phyloP scores from a whole-genome alignment of 2,329 filamentous ascomycete species.

The Teratosphaeria destructans region DNA sequence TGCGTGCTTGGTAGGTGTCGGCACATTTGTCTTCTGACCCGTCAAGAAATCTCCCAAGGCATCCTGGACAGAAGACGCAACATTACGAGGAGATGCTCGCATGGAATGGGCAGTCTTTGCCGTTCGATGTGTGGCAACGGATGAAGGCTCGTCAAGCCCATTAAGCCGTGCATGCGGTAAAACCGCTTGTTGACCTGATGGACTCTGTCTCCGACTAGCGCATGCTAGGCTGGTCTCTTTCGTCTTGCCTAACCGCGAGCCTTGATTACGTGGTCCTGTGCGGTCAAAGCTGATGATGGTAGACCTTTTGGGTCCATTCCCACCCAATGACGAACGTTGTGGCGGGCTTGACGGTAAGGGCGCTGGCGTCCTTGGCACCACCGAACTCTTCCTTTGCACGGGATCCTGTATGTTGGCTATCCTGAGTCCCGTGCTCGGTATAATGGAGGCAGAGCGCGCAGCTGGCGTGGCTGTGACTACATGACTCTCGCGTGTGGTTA shows the following conservation, averaged over 20 bases:
- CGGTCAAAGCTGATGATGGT: slow-evolving; percentile 19
- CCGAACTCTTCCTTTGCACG: background rate
- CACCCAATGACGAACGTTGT: background rate
- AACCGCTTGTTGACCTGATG: background rate
- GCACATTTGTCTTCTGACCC: background rate
- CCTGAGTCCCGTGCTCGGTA: background rate
- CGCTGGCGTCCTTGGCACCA: slow-evolving; percentile 8
- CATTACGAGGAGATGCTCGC: slow-evolving; percentile 7
- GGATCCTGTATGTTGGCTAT: background rate
- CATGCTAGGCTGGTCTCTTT: background rate
- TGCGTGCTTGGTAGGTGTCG: background rate
- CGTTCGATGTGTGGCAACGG: slow-evolving; percentile 6
- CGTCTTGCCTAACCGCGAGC: slow-evolving; percentile 6
- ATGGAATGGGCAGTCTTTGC: background rate
- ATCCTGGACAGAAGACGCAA: slow-evolving; percentile 7
- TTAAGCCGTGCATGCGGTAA: slow-evolving; percentile 1
- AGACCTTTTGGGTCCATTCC: slow-evolving; percentile 10
- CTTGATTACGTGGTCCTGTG: slow-evolving; percentile 24
- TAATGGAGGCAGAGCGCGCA: background rate
- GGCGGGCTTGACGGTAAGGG: slow-evolving; percentile 6
- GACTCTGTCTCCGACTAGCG: background rate
- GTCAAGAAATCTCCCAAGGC: slow-evolving; percentile 8
- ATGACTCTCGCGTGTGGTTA: background rate
- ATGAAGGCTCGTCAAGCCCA: slow-evolving; percentile 4
- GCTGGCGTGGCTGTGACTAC: background rate